Evolutionary conservation across 352 stramenopile genomes (phyloP), one percentile per base, ranked within the genome.

Genomic region (Phytophthora podocarpi): DNA sequence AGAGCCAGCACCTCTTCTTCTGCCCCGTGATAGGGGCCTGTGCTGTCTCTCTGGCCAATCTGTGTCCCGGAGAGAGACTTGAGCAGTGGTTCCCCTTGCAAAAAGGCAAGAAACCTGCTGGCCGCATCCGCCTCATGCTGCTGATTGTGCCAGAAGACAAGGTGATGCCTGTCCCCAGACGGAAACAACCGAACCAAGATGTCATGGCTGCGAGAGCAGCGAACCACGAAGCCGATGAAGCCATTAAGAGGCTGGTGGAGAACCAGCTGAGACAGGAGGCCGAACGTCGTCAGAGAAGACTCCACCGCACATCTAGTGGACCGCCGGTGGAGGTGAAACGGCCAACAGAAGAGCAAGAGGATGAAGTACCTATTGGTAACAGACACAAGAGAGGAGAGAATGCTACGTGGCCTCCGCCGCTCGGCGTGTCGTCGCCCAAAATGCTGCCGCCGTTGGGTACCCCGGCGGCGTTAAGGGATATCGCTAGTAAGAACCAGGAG

Each of bases 1-100:
- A 89, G 63, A 89, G 77, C 64, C 77, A 86, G 50, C 79, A 89
- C 49, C 45, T 85, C 12, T 74, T 89, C 32, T 83, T 83, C 64
- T 80, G 74, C 18, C 70, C 72, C 12, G 73, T 82, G 1, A 66
- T 87, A 13, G 80, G 75, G 8, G 69, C 75, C 0, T 87, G 77
- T 52, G 77, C 73, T 45, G 72, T 89, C 30, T 82, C 72, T 23
- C 63, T 89, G 27, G 59, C 66, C n/a, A 75, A 85, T 51, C 64
- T 87, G 39, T 59, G 61, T 16, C 48, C 60, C 0, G 75, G 64
- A 7, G 73, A 82, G 40, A 24, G 63, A 7, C 54, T 85, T 4
- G 73, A 89, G 61, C 70, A 83, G 59, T 87, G 78, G 68, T 85
- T 85, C 58, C 77, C 68, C 3, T 45, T 85, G 40, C 57, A 77